Evolutionary conservation across 768 basidiomycete genomes (phyloP).

Genomic region (Candolleomyces eurysporus): DNA sequence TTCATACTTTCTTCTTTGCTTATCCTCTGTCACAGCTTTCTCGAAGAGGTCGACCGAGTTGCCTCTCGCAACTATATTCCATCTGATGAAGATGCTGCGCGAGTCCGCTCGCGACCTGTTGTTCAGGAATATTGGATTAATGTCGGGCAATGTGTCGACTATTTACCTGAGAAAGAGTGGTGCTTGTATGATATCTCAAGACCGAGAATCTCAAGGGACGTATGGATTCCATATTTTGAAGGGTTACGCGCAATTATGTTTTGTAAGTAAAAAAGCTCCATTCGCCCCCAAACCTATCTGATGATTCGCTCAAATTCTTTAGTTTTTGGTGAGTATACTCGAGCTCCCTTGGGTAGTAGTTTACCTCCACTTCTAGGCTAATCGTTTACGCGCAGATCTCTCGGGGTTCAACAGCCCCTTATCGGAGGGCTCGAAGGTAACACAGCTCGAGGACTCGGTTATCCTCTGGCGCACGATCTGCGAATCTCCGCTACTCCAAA

Average conservation of each 20-base stretch:
- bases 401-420: constrained; percentile 77
- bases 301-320: constrained; percentile 52
- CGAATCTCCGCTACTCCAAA: constrained; percentile 56
- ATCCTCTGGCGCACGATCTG: constrained; percentile 71
- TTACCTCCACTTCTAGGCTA: constrained; percentile 44
- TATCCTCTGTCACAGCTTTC: constrained; percentile 42
- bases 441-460: constrained; percentile 72
- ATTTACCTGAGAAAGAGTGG: constrained; percentile 27
- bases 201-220: constrained; percentile 70
- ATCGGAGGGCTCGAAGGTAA: constrained; percentile 66
- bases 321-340: neutral
- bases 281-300: neutral
- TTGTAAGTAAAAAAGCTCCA: constrained; percentile 26
- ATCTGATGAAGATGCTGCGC: constrained; percentile 69
- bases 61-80: constrained; percentile 58
- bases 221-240: constrained; percentile 81
- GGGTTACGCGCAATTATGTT: constrained; percentile 79
- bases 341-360: neutral
- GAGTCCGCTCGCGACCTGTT: constrained; percentile 63
- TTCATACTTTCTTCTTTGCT: neutral
- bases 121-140: constrained; percentile 63
- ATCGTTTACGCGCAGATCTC: constrained; percentile 48
- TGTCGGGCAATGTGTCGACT: constrained; percentile 27
- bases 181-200: constrained; percentile 79
- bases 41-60: constrained; percentile 66